Percentiles rank a stretch among this genome's conserved stretches.
Evolutionary conservation across 2,329 filamentous ascomycete genomes (phyloP).

Genomic region (Aspergillus fischeri): DNA sequence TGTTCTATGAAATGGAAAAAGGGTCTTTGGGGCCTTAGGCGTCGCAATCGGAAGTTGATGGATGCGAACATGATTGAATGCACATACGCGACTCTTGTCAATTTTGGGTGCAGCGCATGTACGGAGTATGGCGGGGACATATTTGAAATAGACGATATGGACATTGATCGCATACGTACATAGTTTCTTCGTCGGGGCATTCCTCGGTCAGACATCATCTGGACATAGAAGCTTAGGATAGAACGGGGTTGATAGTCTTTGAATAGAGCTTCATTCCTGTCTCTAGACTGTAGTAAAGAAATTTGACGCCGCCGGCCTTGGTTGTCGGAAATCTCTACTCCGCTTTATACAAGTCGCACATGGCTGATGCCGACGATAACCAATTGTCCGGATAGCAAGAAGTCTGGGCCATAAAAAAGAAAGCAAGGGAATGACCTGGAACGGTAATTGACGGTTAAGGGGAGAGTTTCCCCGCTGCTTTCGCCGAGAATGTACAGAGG

Average conservation of each 20-base stretch:
- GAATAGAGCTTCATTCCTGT: not conserved
- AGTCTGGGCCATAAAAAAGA: slow-evolving; percentile 11
- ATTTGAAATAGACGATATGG: not conserved
- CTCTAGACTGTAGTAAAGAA: not conserved
- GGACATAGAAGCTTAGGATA: not conserved
- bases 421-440: slow-evolving; percentile 14
- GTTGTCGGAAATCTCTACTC: not conserved
- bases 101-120: not conserved
- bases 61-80: not conserved
- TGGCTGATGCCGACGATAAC: not conserved
- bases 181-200: not conserved
- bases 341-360: not conserved
- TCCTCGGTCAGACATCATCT: not conserved
- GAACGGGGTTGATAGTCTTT: not conserved
- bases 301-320: too few species aligned
- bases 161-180: not conserved
- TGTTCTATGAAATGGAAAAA: slow-evolving; percentile 88
- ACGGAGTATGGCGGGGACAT: not conserved
- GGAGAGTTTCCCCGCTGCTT: slow-evolving; percentile 14
- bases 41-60: not conserved
- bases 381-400: not conserved
- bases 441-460: slow-evolving; percentile 9
- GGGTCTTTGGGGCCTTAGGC: slow-evolving; percentile 12
- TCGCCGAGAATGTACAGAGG: slow-evolving; percentile 11
- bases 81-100: not conserved